phyloP scores from a whole-genome alignment of 495 filamentous ascomycete species.

The Hyaloscypha finlandica region DNA sequence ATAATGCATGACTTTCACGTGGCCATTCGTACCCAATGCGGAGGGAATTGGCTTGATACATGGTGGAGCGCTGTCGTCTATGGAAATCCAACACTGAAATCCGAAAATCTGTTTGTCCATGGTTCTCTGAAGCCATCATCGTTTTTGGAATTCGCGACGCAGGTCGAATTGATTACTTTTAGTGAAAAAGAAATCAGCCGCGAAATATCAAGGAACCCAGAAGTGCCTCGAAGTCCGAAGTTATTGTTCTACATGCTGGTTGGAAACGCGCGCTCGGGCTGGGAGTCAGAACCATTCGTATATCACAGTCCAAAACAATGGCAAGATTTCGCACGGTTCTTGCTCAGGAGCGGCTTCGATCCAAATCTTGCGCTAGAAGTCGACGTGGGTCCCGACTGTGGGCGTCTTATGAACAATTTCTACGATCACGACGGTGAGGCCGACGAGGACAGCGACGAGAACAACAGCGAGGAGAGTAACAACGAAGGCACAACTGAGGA shows the following conservation, averaged over 20 bases:
- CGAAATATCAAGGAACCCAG: slow-evolving; percentile 3
- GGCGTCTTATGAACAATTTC: not conserved
- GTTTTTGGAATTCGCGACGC: not conserved
- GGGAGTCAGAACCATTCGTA: not conserved
- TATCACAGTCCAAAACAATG: slow-evolving; percentile 1
- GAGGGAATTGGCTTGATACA: not conserved
- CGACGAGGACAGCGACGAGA: not conserved
- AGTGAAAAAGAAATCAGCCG: not conserved
- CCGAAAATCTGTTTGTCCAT: not conserved
- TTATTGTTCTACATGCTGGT: not conserved
- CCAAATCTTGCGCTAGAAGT: slow-evolving; percentile 1
- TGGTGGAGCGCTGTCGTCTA: not conserved
- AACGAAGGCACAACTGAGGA: not conserved
- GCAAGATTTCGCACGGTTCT: not conserved
- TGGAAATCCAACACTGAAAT: not conserved
- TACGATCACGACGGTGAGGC: not conserved
- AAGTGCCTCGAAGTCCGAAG: not conserved
- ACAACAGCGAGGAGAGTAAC: not conserved
- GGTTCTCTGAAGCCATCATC: slow-evolving; percentile 1
- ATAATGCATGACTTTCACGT: slow-evolving; percentile 1
- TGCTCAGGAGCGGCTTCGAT: not conserved
- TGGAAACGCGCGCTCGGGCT: not conserved
- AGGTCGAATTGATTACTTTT: slow-evolving; percentile 2
- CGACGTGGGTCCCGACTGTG: not conserved
- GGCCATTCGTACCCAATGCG: not conserved